Conservation (phyloP, 2,329 filamentous ascomycete genomes). For the Chalara sp. region DNA sequence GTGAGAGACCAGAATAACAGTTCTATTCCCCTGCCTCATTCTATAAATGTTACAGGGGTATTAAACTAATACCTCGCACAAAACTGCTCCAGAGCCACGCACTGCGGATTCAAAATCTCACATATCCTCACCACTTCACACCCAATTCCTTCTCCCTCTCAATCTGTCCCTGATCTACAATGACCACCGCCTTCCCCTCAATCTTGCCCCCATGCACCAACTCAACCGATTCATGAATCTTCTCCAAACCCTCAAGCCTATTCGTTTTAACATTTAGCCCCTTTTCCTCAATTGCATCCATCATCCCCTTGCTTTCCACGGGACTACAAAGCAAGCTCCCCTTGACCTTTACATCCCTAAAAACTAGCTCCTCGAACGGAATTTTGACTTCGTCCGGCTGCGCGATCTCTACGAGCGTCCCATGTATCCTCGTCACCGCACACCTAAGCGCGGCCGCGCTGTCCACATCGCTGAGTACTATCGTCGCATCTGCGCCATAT, state of each 20-base stretch:
- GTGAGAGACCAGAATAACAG: too few relatives aligned
- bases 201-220: constrained; percentile 45
- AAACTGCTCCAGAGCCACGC: too few relatives aligned
- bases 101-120: too few relatives aligned
- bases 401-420: constrained; percentile 51
- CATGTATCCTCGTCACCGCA: constrained; percentile 53
- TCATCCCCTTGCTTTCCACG: constrained; percentile 27
- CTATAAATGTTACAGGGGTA: too few relatives aligned
- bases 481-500: constrained; percentile 42
- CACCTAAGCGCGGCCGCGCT: constrained; percentile 42
- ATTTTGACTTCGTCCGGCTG: constrained; percentile 35
- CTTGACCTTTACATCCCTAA: constrained; percentile 44
- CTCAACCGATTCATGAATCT: constrained; percentile 42
- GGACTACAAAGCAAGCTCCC: constrained; percentile 32
- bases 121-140: too few relatives aligned
- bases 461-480: constrained; percentile 47
- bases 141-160: too few relatives aligned
- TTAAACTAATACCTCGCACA: too few relatives aligned
- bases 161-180: constrained; percentile 30
- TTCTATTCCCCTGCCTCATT: too few relatives aligned
- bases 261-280: constrained; percentile 43
- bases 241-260: constrained; percentile 43
- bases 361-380: constrained; percentile 41
- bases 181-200: constrained; percentile 46
- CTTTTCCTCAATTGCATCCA: constrained; percentile 38